Base-by-base conservation (phyloP, 805 yeast species). In the Cyberlindnera maclurae region DNA sequence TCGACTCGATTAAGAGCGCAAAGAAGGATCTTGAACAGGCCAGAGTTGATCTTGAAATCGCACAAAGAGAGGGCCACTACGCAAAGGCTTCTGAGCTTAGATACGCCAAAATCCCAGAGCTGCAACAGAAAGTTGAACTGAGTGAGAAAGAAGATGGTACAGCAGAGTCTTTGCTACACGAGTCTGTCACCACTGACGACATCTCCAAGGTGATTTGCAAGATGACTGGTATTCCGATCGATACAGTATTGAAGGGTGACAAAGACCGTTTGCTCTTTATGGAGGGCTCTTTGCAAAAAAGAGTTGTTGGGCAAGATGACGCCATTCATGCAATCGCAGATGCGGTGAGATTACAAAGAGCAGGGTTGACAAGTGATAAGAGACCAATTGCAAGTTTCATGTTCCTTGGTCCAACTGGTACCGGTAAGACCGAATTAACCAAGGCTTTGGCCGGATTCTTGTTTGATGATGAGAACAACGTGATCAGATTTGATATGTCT, bases 361-460 rank as follows among this genome's bases (percentile, higher is more conserved):
- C 98, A 0, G 98, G 98, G 1, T 73, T 90, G 43, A 90, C 97
- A 9, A 83, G 85, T 59, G 96, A 88, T 46, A 84, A 84, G 61
- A 75, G 97, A 44, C 98, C 98, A 6, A 89, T 90, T 52, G 97
- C 97, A 1, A 83, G 95, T 39, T 93, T 93, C 62, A 82, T 90
- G 82, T 93, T 93, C 62, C 68, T 93, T 48, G 98, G 98, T 16
- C 97, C 98, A 38, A 93, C 98, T 0, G 98, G 98, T 65, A 90
- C 97, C 0, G 98, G 98, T 65, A 90, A 90, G 62, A 93, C 98
- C 1, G 97, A 93, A 60, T 71, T 93, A 37, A 89, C 97, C 7
- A 90, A 93, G 60, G 80, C 94, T 0, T 71, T 90, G 41, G 96
- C 97, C 2, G 88, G 87, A 51, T 93, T 93, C 52, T 63, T 90